Conservation (phyloP, 1,284 basidiomycete genomes). For the Fomitopsis schrenkii region DNA sequence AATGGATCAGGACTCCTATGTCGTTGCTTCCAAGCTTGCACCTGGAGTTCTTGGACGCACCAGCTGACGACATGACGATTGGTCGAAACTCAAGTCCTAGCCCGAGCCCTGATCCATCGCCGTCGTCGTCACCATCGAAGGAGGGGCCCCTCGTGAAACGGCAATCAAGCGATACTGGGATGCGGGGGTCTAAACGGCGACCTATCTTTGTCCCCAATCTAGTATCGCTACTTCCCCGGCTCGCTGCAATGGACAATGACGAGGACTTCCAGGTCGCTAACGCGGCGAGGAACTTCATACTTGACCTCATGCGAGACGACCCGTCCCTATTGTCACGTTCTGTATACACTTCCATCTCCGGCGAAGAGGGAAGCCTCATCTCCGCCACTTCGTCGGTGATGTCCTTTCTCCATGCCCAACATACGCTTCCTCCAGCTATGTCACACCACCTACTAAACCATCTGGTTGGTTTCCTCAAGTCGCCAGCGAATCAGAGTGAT, state of each 20-base stretch:
- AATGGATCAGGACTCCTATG: conserved; percentile 60
- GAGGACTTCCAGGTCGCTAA: conserved; percentile 49
- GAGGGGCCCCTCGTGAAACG: conserved; percentile 39
- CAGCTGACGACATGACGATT: conserved; percentile 7
- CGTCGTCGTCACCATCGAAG: conserved; percentile 27
- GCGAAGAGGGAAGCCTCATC: conserved; percentile 42
- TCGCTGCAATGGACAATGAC: conserved; percentile 52
- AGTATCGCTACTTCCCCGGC: conserved; percentile 45
- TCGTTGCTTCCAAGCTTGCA: conserved; percentile 55
- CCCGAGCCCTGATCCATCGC: conserved; percentile 34
- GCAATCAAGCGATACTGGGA: conserved; percentile 49
- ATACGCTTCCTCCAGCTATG: conserved; percentile 57
- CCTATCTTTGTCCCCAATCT: conserved; percentile 64
- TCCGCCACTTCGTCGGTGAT: conserved; percentile 47
- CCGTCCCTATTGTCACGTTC: conserved; percentile 62
- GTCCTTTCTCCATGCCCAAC: conserved; percentile 50
- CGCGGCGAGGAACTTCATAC: conserved; percentile 51
- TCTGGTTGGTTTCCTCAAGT: conserved; percentile 67
- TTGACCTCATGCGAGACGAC: conserved; percentile 77
- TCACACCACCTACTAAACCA: conserved; percentile 69
- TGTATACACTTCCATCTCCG: conserved; percentile 55
- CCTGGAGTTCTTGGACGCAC: conserved; percentile 44
- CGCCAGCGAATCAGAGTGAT: conserved; percentile 43
- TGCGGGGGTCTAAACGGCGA: conserved; percentile 48
- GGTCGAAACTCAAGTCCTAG: conserved; percentile 20